A percentile compares a stretch with the other conserved stretches of the same genome.
phyloP scores from a whole-genome alignment of 768 basidiomycete genomes.

The Macrolepiota fuliginosa region DNA sequence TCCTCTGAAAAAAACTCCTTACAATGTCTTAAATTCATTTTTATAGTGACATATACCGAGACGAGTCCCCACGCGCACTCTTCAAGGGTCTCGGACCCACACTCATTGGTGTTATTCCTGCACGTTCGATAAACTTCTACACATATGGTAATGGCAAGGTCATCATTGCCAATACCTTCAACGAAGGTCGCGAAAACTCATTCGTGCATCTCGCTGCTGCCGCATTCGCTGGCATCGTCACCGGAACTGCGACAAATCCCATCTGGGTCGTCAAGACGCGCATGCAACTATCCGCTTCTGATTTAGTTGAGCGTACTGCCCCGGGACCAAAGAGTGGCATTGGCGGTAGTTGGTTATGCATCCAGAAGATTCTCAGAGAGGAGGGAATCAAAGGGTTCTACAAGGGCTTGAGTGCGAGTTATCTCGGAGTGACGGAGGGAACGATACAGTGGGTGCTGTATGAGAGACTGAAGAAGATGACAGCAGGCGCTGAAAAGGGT shows the following conservation, averaged over 20 bases:
- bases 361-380: constrained; percentile 70
- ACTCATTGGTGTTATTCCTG: constrained; percentile 91
- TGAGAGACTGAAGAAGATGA: constrained; percentile 82
- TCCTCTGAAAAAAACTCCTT: not conserved
- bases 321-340: constrained; percentile 27
- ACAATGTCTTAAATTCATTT: not conserved
- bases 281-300: constrained; percentile 47
- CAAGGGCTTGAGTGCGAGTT: constrained; percentile 92
- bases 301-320: constrained; percentile 35
- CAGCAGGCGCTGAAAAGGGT: constrained; percentile 49
- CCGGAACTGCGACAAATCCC: constrained; percentile 91
- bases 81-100: constrained; percentile 96
- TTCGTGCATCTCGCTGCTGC: constrained; percentile 86
- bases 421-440: constrained; percentile 93
- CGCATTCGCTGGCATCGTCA: constrained; percentile 80
- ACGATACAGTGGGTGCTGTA: constrained; percentile 98
- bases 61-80: constrained; percentile 85
- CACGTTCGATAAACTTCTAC: constrained; percentile 97
- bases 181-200: constrained; percentile 77
- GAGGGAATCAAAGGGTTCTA: constrained; percentile 91
- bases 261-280: constrained; percentile 99
- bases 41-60: constrained; percentile 76
- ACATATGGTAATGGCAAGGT: constrained; percentile 97
- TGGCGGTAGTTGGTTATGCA: constrained; percentile 58
- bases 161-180: constrained; percentile 79